phyloP scores from a whole-genome alignment of 441 rosid genomes.

The Breynia disticha region DNA sequence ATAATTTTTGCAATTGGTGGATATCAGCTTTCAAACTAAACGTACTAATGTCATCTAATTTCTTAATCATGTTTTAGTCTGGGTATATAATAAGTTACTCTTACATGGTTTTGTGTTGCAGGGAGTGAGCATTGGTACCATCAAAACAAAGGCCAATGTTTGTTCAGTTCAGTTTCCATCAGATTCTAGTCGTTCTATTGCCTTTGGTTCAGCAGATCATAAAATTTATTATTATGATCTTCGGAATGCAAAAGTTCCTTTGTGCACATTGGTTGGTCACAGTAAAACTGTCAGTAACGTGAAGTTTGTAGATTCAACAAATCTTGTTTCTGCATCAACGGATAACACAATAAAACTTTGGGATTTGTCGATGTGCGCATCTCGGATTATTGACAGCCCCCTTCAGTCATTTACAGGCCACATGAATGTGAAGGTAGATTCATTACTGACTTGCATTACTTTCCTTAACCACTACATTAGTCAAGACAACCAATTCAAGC shows the following conservation, averaged over 20 bases:
- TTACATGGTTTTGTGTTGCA: conserved; percentile 44
- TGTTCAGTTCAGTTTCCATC: conserved; percentile 90
- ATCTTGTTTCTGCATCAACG: conserved; percentile 82
- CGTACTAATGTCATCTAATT: conserved; percentile 43
- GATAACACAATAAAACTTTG: conserved; percentile 95
- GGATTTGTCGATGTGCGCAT: conserved; percentile 73
- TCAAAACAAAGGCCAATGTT: conserved; percentile 85
- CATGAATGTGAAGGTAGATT: conserved; percentile 65
- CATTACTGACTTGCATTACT: conserved; percentile 6
- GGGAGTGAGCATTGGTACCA: conserved; percentile 81
- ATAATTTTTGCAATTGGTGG: conserved; percentile 60
- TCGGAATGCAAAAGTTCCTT: conserved; percentile 68
- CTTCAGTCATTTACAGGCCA: conserved; percentile 84
- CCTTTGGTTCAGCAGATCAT: conserved; percentile 97
- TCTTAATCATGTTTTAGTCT: conserved; percentile 21
- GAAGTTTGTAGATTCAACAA: conserved; percentile 67
- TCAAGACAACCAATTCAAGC: too few relatives aligned
- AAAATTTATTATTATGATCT: conserved; percentile 91
- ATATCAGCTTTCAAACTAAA: conserved; percentile 83
- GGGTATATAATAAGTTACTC: conserved; percentile 37
- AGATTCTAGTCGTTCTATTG: conserved; percentile 68
- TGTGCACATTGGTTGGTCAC: conserved; percentile 79
- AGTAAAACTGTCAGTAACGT: conserved; percentile 88
- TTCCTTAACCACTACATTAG: too few relatives aligned
- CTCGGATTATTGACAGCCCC: conserved; percentile 62